Conservation (phyloP, 2,329 filamentous ascomycete species). For the Sordariomycetes sp. region DNA sequence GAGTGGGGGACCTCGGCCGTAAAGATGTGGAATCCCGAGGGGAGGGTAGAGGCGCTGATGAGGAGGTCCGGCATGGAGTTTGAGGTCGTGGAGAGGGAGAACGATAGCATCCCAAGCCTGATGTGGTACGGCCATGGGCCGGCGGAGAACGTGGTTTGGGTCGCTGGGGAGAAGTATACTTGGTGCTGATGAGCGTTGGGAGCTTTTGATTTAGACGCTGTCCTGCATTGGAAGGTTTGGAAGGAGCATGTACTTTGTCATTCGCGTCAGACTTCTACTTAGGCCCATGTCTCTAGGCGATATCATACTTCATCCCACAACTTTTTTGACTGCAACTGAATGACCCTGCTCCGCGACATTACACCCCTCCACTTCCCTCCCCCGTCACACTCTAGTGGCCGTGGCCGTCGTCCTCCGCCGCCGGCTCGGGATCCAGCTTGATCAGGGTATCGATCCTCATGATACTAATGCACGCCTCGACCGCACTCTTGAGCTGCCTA, state of each 20-base stretch:
- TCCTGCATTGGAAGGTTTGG: not conserved
- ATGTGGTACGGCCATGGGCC: slow-evolving; percentile 52
- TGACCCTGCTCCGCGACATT: not conserved
- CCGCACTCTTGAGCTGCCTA: slow-evolving; percentile 93
- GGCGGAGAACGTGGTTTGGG: slow-evolving; percentile 49
- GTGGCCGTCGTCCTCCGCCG: slow-evolving; percentile 69
- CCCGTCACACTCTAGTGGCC: slow-evolving; percentile 45
- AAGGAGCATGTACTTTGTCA: not conserved
- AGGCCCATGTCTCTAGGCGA: not conserved
- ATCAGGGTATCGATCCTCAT: slow-evolving; percentile 99
- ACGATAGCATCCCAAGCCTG: slow-evolving; percentile 56
- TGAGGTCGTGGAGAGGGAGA: slow-evolving; percentile 40
- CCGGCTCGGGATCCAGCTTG: slow-evolving; percentile 86
- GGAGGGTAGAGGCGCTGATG: slow-evolving; percentile 33
- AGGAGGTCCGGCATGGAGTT: slow-evolving; percentile 31
- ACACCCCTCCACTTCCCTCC: not conserved
- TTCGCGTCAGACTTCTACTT: not conserved
- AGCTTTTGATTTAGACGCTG: not conserved
- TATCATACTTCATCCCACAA: not conserved
- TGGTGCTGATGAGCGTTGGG: slow-evolving; percentile 45
- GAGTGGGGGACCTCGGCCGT: slow-evolving; percentile 59
- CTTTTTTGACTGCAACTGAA: not conserved
- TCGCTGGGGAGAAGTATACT: slow-evolving; percentile 63
- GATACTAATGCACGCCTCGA: slow-evolving; percentile 96
- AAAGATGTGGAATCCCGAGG: slow-evolving; percentile 72